Evolutionary conservation across 768 basidiomycete species (phyloP).

Genomic region (Termitomyces sp.): DNA sequence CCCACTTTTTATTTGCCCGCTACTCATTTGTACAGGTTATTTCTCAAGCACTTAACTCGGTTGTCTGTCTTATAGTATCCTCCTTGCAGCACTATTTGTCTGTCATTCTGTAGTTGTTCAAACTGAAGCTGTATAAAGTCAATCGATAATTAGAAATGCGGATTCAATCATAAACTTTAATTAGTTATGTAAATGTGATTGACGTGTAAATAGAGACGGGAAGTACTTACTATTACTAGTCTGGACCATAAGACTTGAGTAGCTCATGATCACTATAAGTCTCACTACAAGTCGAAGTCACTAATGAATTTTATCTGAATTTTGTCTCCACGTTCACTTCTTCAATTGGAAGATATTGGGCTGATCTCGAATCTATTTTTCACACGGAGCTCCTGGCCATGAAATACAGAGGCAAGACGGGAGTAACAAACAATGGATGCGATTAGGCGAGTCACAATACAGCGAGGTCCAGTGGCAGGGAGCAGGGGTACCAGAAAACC

Average conservation of each 20-base stretch:
- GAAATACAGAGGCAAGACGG: conserved; percentile 11
- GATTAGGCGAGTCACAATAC: conserved; percentile 1
- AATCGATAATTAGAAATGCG: conserved; percentile 33
- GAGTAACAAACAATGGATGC: conserved; percentile 8
- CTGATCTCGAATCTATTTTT: conserved; percentile 15
- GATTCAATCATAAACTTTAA: conserved; percentile 1
- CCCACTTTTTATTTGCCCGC: conserved; percentile 35
- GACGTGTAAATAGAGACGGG: too few species aligned
- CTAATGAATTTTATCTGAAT: too few species aligned
- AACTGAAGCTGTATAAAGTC: conserved; percentile 52
- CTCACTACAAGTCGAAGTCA: too few species aligned
- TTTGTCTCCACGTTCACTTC: too few species aligned
- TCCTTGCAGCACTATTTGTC: conserved; percentile 59
- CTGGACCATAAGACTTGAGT: too few species aligned
- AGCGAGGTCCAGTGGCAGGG: neutral
- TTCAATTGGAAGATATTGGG: neutral
- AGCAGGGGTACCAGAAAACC: neutral
- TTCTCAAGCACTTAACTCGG: conserved; percentile 46
- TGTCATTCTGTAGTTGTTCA: conserved; percentile 73
- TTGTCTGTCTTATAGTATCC: conserved; percentile 69
- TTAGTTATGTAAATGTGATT: too few species aligned
- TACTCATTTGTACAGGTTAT: conserved; percentile 61
- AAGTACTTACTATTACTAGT: too few species aligned
- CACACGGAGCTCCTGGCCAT: conserved; percentile 15
- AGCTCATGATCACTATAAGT: too few species aligned